Conservation (phyloP, 179 eudicot genomes). For the Beta corolliflora region DNA sequence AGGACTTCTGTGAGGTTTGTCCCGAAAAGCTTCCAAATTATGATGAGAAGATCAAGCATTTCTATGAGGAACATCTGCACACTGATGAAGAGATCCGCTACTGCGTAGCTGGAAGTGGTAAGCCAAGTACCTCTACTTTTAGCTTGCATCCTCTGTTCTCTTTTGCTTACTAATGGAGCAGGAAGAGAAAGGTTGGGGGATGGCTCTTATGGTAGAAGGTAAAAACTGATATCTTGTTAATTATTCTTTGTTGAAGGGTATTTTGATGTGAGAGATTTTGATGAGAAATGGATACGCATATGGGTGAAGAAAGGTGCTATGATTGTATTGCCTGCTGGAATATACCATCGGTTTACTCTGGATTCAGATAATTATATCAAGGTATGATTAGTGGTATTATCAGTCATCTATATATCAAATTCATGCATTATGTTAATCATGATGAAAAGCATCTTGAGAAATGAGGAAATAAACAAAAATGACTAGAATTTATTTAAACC, state of each 20-base stretch:
- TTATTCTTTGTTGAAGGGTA: conserved; percentile 53
- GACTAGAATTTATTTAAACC: not conserved
- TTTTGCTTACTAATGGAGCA: not conserved
- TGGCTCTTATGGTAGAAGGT: not conserved
- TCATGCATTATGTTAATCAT: not conserved
- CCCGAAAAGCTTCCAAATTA: conserved; percentile 94
- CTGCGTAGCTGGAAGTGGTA: conserved; percentile 94
- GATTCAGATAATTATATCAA: conserved; percentile 66
- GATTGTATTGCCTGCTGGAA: conserved; percentile 97
- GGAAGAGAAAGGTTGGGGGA: not conserved
- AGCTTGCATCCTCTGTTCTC: conserved; percentile 9
- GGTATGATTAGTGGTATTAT: conserved; percentile 33
- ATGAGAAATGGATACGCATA: conserved; percentile 90
- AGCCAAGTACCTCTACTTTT: conserved; percentile 10
- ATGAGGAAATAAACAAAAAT: not conserved
- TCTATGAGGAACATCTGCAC: conserved; percentile 93
- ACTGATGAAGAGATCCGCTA: conserved; percentile 99
- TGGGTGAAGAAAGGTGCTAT: conserved; percentile 96
- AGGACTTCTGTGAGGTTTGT: conserved; percentile 92
- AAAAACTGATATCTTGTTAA: conserved; percentile 9
- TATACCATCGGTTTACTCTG: conserved; percentile 76
- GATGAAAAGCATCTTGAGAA: not conserved
- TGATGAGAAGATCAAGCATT: conserved; percentile 81
- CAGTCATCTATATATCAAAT: not conserved
- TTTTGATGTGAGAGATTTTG: conserved; percentile 89